Base-by-base conservation (phyloP, 768 basidiomycete genomes). In the Rhodotorula graminis region DNA sequence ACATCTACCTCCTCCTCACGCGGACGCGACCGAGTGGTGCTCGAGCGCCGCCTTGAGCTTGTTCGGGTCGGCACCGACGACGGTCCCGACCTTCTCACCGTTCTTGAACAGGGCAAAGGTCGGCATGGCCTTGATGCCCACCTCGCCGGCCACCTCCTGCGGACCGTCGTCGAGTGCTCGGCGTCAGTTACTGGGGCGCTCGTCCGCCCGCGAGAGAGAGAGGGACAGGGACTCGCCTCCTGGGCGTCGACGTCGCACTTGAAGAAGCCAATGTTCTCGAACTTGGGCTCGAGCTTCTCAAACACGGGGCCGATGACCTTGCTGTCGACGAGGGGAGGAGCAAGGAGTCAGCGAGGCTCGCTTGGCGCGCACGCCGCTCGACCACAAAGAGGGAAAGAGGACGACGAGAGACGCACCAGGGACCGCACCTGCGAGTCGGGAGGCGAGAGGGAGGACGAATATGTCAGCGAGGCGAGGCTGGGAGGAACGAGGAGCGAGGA, bases 241-340 rank as follows among this genome's bases (percentile, higher is more conserved):
- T 70, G 86, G 85, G 63, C 83, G 76, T 92, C 90, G 44, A 90
- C 85, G 73, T 92, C 86, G 67, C 91, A 87, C 79, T 89, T 89
- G 84, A 88, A 89, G 80, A 90, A 88, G 27, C 84, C 83, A 66
- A 89, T 78, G 21, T 79, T 81, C 5, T 80, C 71, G 64, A 76
- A 78, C 19, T 77, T 56, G 0, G 81, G 74, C 7, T 86, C 83
- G n/a, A 88, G 78, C 73, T 84, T 82, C 80, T 89, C 87, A 75
- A 89, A 87, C 55, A 88, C 78, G 65, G 89, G 89, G 29, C 85
- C 85, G 81, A 90, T 73, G 46, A 76, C 70, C 70, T 76, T 76
- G 75, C 75, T 76, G 59, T 6, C 6, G 25, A 27, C 25, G 57
- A 46, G 29, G 8, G 56, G 33, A 31, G 7, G 44, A 14, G 15